These are phyloP conservation scores for Gossypioides kirkii DNA, from an alignment of 345 rosid species.

Conservation along the genomic window DNA sequence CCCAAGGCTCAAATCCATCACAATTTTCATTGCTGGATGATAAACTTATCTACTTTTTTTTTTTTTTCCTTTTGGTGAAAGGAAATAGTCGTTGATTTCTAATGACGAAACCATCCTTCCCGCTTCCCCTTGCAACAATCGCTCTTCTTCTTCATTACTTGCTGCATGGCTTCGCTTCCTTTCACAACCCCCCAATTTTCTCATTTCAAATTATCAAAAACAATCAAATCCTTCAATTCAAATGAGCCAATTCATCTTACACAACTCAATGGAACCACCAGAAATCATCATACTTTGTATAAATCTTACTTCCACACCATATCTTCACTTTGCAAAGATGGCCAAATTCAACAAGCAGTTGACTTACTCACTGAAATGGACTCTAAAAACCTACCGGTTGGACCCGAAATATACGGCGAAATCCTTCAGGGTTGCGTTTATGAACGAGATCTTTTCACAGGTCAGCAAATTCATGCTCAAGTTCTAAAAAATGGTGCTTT, in stretches of 20 bases:
- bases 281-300: background rate
- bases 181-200: slow-evolving; percentile 22
- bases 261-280: slow-evolving; percentile 13
- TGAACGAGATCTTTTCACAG: slow-evolving; percentile 43
- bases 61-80: background rate
- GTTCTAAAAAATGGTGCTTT: slow-evolving; percentile 56
- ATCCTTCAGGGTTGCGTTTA: slow-evolving; percentile 70
- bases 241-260: slow-evolving; percentile 2
- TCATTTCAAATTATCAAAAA: slow-evolving; percentile 16
- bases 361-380: slow-evolving; percentile 52
- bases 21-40: slow-evolving; percentile 3
- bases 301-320: slow-evolving; percentile 8
- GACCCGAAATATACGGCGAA: slow-evolving; percentile 63
- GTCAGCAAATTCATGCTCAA: slow-evolving; percentile 74
- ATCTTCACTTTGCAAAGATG: slow-evolving; percentile 25
- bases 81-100: background rate
- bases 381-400: slow-evolving; percentile 27
- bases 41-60: background rate
- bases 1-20: background rate
- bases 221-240: slow-evolving; percentile 6
- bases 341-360: slow-evolving; percentile 53
- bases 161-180: slow-evolving; percentile 40
- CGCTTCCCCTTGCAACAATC: background rate
- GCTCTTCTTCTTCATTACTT: slow-evolving; percentile 3
- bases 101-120: background rate